Conservation (phyloP, 2,329 filamentous ascomycete genomes). For the Colletotrichum tofieldiae region DNA sequence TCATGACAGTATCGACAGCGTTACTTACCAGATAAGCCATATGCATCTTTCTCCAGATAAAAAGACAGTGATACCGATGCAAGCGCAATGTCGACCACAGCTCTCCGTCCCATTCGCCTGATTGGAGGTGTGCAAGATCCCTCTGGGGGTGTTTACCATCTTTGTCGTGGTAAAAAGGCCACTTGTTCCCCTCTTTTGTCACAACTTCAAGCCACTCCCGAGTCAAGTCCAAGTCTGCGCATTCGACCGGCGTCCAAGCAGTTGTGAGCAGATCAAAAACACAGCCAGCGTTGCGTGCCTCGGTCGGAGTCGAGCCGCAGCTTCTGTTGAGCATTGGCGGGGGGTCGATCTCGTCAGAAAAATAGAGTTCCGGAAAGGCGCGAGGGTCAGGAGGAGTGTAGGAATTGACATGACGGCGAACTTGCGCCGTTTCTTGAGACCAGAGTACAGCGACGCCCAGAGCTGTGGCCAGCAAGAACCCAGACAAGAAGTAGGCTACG, state of each 20-base stretch:
- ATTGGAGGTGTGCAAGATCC: background rate
- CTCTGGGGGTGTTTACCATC: background rate
- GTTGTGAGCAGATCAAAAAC: constrained; percentile 3
- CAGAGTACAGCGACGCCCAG: background rate
- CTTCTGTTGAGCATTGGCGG: background rate
- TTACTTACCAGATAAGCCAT: background rate
- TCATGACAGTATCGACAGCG: background rate
- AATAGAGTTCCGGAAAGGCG: background rate
- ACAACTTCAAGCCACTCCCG: background rate
- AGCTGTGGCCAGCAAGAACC: background rate
- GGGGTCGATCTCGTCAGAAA: background rate
- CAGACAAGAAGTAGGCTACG: background rate
- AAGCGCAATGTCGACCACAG: background rate
- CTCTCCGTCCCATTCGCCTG: background rate
- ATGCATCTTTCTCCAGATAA: background rate
- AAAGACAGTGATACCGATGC: background rate
- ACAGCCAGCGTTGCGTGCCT: background rate
- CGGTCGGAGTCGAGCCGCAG: background rate
- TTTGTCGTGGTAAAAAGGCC: constrained; percentile 1
- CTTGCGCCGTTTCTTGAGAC: background rate
- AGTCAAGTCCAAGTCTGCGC: background rate
- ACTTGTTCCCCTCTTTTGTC: background rate
- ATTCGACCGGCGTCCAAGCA: background rate
- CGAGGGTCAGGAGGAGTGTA: background rate
- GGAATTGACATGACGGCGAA: background rate